These are phyloP conservation scores for Fusarium decemcellulare DNA, from an alignment of 2,329 filamentous ascomycete species.

Conservation along the genomic window DNA sequence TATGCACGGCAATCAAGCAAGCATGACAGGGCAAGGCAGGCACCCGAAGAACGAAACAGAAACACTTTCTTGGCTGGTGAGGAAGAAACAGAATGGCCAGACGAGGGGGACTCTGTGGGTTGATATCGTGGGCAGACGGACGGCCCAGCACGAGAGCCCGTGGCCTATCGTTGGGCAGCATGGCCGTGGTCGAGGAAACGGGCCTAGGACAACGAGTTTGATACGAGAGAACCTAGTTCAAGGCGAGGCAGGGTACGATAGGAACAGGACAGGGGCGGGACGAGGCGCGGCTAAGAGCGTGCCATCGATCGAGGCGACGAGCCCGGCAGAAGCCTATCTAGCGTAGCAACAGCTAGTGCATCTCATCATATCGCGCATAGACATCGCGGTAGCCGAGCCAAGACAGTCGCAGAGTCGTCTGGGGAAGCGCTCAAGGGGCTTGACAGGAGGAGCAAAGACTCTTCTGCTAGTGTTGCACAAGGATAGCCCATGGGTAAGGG, in stretches of 20 bases:
- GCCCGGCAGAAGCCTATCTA: conserved; percentile 4
- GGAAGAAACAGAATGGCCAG: conserved; percentile 31
- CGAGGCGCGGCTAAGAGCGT: conserved; percentile 38
- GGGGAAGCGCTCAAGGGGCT: conserved; percentile 37
- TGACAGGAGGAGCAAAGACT: neutral
- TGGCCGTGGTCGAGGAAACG: conserved; percentile 40
- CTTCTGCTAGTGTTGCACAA: conserved; percentile 11
- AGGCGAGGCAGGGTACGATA: neutral
- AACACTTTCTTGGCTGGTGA: conserved; percentile 14
- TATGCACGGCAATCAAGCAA: conserved; percentile 32
- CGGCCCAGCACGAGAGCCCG: conserved; percentile 9
- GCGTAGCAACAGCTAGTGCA: conserved; percentile 28
- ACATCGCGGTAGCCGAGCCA: conserved; percentile 20
- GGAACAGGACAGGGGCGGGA: conserved; percentile 3
- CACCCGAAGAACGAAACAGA: conserved; percentile 42
- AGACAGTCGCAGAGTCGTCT: conserved; percentile 13
- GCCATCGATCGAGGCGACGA: conserved; percentile 4
- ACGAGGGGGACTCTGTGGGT: conserved; percentile 30
- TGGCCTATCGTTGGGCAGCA: conserved; percentile 42
- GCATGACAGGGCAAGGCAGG: conserved; percentile 25
- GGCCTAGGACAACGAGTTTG: conserved; percentile 36
- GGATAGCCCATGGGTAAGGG: conserved; percentile 1
- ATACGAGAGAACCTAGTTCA: conserved; percentile 15
- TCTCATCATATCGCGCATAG: conserved; percentile 39
- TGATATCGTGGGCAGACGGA: conserved; percentile 31